A percentile compares a stretch with the other conserved stretches of the same genome.
Conservation (phyloP, 805 yeast species). For the Candida methanosorbosa region DNA sequence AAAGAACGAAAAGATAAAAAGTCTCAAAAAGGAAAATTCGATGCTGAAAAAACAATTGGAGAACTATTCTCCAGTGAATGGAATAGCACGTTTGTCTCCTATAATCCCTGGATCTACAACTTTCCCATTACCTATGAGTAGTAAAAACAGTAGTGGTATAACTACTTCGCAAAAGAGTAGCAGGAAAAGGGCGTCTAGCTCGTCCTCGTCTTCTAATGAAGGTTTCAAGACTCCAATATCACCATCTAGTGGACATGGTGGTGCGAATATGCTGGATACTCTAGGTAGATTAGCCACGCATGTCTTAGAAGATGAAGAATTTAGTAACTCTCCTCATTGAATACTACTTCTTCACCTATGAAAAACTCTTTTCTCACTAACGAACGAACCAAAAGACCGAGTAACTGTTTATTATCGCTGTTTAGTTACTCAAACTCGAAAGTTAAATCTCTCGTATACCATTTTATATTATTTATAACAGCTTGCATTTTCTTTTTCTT, state of each 20-base stretch:
- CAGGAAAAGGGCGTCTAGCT: background rate
- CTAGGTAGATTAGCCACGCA: slow-evolving; percentile 26
- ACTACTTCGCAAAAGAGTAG: background rate
- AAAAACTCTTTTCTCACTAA: too few relatives aligned
- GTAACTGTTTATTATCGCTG: too few relatives aligned
- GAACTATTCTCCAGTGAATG: background rate
- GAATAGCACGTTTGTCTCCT: background rate
- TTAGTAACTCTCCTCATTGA: too few relatives aligned
- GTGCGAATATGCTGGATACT: slow-evolving; percentile 22
- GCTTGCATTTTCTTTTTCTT: too few relatives aligned
- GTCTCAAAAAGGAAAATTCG: slow-evolving; percentile 18
- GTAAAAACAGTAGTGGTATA: background rate
- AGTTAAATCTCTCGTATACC: too few relatives aligned
- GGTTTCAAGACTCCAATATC: background rate
- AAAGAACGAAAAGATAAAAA: slow-evolving; percentile 20
- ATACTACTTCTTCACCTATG: too few relatives aligned
- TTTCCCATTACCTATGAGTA: too few relatives aligned
- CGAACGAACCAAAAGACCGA: too few relatives aligned
- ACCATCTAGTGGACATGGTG: background rate
- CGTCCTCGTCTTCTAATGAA: background rate
- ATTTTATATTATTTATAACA: too few relatives aligned
- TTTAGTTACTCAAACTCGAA: too few relatives aligned
- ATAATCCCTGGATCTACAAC: background rate
- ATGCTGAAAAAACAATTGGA: slow-evolving; percentile 16
- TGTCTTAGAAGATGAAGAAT: slow-evolving; percentile 23